Conservation (phyloP, 192 early-diverging fungal genomes). For the Martensiomyces pterosporus region DNA sequence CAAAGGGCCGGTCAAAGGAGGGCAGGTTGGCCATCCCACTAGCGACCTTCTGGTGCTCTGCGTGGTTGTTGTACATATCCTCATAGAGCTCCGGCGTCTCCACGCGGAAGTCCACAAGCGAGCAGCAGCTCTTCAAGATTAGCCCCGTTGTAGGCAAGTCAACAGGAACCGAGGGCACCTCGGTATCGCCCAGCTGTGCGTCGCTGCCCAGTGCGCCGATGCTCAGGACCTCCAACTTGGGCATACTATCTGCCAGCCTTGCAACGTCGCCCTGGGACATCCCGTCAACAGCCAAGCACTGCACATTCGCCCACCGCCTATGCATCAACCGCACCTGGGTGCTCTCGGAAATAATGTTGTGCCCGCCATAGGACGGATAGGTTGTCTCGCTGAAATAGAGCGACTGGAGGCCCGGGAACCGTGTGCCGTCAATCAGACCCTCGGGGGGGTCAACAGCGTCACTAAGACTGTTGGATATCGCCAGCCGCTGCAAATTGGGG, state of each 20-base stretch:
- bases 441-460: not conserved
- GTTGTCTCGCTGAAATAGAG: constrained; percentile 19
- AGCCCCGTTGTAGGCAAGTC: not conserved
- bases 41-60: too few species aligned
- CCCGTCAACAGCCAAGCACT: constrained; percentile 15
- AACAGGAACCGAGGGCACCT: constrained; percentile 6
- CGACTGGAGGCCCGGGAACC: constrained; percentile 8
- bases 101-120: constrained; percentile 16
- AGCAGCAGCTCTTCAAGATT: constrained; percentile 7
- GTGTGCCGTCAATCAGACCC: constrained; percentile 3
- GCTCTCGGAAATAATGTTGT: constrained; percentile 5
- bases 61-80: constrained; percentile 22
- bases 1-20: constrained; percentile 10
- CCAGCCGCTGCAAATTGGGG: constrained; percentile 14
- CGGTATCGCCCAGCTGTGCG: constrained; percentile 5
- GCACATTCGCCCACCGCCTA: constrained; percentile 4
- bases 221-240: constrained; percentile 13
- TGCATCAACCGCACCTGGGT: constrained; percentile 1
- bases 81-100: constrained; percentile 24
- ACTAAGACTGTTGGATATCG: constrained; percentile 14
- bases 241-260: constrained; percentile 3
- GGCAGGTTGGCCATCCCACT: not conserved
- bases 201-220: constrained; percentile 22
- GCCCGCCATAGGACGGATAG: constrained; percentile 9
- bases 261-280: constrained; percentile 11